Evolutionary conservation across 805 yeast species (phyloP).

Genomic region (Myxozyma monticola): DNA sequence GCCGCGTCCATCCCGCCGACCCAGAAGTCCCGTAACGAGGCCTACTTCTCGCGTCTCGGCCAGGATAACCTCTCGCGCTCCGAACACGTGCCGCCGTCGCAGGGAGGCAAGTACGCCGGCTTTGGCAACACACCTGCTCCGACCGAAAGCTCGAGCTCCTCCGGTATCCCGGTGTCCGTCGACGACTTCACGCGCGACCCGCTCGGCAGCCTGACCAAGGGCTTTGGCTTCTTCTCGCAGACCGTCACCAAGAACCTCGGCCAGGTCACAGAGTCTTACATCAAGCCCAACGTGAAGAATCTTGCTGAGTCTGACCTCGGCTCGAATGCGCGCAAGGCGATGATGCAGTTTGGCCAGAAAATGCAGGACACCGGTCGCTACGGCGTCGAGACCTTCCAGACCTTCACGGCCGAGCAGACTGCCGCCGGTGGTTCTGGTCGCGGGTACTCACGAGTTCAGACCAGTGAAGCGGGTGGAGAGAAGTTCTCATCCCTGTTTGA

Average conservation of each 20-base stretch:
- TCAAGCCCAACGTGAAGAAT: conserved; percentile 86
- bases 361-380: conserved; percentile 83
- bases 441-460: conserved; percentile 7
- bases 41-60: conserved; percentile 80
- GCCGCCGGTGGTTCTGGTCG: not conserved
- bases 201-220: conserved; percentile 82
- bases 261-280: conserved; percentile 84
- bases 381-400: conserved; percentile 66
- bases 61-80: conserved; percentile 70
- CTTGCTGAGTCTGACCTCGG: conserved; percentile 78
- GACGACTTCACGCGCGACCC: conserved; percentile 64
- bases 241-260: conserved; percentile 78
- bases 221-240: conserved; percentile 92
- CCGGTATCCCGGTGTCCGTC: conserved; percentile 20
- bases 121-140: conserved; percentile 70
- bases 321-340: conserved; percentile 83
- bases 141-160: conserved; percentile 21
- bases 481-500: conserved; percentile 50
- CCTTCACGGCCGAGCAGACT: conserved; percentile 48
- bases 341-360: conserved; percentile 93
- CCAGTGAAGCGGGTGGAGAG: conserved; percentile 40
- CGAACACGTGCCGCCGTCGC: conserved; percentile 79
- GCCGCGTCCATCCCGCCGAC: conserved; percentile 13
- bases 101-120: conserved; percentile 91
- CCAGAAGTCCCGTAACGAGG: conserved; percentile 64